Base-by-base conservation (phyloP, 2,329 filamentous ascomycete genomes). In the Penicillium sclerotiorum region DNA sequence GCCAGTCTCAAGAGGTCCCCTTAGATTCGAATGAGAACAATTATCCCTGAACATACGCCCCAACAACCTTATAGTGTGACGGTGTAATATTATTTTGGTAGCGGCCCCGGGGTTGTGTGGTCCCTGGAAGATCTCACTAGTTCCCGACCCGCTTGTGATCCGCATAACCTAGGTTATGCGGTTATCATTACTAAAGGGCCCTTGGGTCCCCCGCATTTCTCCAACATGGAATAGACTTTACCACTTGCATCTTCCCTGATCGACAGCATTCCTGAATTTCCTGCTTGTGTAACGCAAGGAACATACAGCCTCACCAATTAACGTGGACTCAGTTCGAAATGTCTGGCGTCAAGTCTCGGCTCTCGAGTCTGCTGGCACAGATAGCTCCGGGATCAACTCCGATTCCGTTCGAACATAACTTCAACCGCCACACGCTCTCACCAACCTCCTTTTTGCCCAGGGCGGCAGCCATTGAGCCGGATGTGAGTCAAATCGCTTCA, bases 361-460 rank as follows among this genome's bases (percentile, higher is more conserved):
- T 69, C 5, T 63, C 63, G 21, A 60, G 64, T 48, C 53, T 68
- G 23, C 60, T 67, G 18, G 62, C 60, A 45, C 66, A 70, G 51
- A 56, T 69, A 30, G 36, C 36, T 15, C 41, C 53, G 21, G 43
- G 18, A 18, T 53, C 57, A 21, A 53, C 54, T 13, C 46, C 52
- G 22, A 44, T 44, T 13, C 47, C 61, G 4, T 50, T 60, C 36
- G 60, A 69, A 47, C 67, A 68, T 40, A 71, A 65, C 44, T 68
- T 72, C 47, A 75, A 72, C 44, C 59, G 74, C 57, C 68, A 75
- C 71, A 84, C 87, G 13, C 83, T 97, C 23, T 92, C 90, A 1
- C 93, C 93, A 0, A 96, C 92, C 2, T 86, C 85, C 70, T 96
- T 96, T 69, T 77, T 95, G 18, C 88, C 89, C 58, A 86, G 93